A percentile compares a stretch with the other conserved stretches of the same genome.
Evolutionary conservation across 2,329 filamentous ascomycete genomes (phyloP).

Genomic region (Talaromyces piceae): DNA sequence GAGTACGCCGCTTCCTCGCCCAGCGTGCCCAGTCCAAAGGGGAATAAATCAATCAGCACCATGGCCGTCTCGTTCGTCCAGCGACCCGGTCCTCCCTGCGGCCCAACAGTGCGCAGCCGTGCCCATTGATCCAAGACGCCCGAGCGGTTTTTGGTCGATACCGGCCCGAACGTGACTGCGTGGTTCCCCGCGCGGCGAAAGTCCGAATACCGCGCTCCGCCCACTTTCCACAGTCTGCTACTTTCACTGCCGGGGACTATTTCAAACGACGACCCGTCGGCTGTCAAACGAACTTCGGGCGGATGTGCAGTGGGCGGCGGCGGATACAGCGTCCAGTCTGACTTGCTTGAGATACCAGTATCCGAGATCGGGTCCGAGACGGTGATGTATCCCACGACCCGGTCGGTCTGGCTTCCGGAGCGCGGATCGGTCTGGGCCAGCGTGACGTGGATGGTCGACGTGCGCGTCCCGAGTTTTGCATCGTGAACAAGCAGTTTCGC

Average conservation of each 20-base stretch:
- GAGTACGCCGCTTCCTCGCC: constrained; percentile 23
- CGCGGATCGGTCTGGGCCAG: constrained; percentile 33
- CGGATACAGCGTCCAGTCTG: constrained; percentile 47
- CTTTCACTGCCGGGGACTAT: background rate
- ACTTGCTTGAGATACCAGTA: constrained; percentile 49
- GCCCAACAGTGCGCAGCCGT: constrained; percentile 48
- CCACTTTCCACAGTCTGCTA: background rate
- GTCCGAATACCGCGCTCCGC: constrained; percentile 16
- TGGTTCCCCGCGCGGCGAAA: constrained; percentile 45
- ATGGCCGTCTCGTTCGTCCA: constrained; percentile 60
- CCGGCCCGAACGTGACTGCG: constrained; percentile 41
- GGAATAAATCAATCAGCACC: constrained; percentile 62
- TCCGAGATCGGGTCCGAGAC: constrained; percentile 56
- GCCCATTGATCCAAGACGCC: constrained; percentile 60
- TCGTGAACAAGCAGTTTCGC: constrained; percentile 54
- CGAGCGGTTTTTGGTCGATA: constrained; percentile 13
- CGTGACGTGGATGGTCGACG: constrained; percentile 56
- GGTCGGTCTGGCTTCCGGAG: constrained; percentile 41
- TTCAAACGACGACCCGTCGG: constrained; percentile 1
- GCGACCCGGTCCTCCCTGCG: constrained; percentile 20
- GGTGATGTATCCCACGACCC: constrained; percentile 58
- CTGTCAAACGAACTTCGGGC: constrained; percentile 18
- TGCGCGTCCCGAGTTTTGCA: constrained; percentile 57
- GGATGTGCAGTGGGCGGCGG: constrained; percentile 27
- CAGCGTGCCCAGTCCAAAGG: constrained; percentile 42